Evolutionary conservation across 106 monocot species (phyloP).

Genomic region (Platanthera zijinensis): DNA sequence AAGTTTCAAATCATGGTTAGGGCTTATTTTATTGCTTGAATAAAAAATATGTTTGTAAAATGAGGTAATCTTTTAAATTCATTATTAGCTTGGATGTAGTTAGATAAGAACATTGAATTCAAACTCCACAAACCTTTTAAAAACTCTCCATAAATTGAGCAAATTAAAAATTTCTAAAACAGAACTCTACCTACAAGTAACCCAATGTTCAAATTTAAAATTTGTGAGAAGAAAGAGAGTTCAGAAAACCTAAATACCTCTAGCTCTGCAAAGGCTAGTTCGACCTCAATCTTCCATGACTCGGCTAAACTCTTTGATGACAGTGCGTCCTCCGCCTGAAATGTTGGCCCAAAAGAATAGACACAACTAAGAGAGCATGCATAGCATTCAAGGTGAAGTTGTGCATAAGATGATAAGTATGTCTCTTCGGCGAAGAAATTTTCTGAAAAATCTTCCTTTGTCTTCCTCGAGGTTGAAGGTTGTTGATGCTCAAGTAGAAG

Average conservation of each 20-base stretch:
- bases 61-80: background rate
- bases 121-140: too few relatives aligned
- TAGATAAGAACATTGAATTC: background rate
- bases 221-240: too few relatives aligned
- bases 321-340: conserved; percentile 32
- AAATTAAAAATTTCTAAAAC: too few relatives aligned
- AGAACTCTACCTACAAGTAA: too few relatives aligned
- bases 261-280: conserved; percentile 63
- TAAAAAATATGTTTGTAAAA: too few relatives aligned
- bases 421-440: conserved; percentile 55
- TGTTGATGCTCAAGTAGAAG: conserved; percentile 37
- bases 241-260: conserved; percentile 33
- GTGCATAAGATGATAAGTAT: conserved; percentile 32
- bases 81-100: too few relatives aligned
- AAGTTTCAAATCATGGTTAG: too few relatives aligned
- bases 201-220: too few relatives aligned
- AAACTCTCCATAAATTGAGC: too few relatives aligned
- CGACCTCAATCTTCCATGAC: conserved; percentile 69
- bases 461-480: conserved; percentile 7
- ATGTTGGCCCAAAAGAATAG: conserved; percentile 60
- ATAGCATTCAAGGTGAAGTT: conserved; percentile 70
- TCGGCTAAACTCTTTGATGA: conserved; percentile 41
- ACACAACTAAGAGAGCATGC: conserved; percentile 71
- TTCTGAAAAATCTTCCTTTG: conserved; percentile 31
- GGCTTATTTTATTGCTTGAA: too few relatives aligned